Base-by-base conservation (phyloP, 208 protist species). In the Crithidia brevicula region DNA sequence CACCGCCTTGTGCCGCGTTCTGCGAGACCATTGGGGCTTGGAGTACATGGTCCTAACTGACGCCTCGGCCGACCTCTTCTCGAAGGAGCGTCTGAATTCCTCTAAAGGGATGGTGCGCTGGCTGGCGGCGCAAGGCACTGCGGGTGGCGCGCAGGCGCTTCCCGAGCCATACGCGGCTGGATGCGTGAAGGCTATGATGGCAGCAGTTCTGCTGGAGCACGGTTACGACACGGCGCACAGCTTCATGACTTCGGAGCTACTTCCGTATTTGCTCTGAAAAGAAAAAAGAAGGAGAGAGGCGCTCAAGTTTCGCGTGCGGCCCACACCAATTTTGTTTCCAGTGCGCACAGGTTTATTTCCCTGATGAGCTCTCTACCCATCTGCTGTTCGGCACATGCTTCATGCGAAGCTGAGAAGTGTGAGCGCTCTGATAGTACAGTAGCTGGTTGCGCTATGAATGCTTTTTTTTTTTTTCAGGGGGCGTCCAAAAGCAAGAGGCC, bases 1-100 rank as follows among this genome's bases (percentile, higher is more conserved):
- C 63, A 69, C 72, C 1, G 57, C 81, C 22, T 73, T 96, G 38
- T 89, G 86, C 65, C 70, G 66, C 11, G 70, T 93, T 2, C 69
- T 96, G 50, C 77, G 87, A 30, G 67, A 81, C 43, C 72, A 77
- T n/a, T 96, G 92, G 89, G 60, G 74, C 28, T 67, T 96, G 64
- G 87, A 93, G 50, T 67, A 90, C 80, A 82, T 96, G 82, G 70
- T 96, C 3, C 77, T 96, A 10, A 92, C 92, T n/a, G 92, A 96
- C 64, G 80, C 81, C 23, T 86, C 83, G 3, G 77, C 86, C 13
- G 73, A 92, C 22, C 57, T 93, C 31, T 79, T 96, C 62, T 76
- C 80, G 3, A 54, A 63, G n/a, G 63, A 85, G 47, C 74, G 81
- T 40, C 52, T 82, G 31, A 70, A 58, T 18, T 87, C 83, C 2